Percentiles rank a stretch among this genome's conserved stretches.
Conservation (phyloP, 2,329 filamentous ascomycete genomes). For the Clarireedia monteithiana region DNA sequence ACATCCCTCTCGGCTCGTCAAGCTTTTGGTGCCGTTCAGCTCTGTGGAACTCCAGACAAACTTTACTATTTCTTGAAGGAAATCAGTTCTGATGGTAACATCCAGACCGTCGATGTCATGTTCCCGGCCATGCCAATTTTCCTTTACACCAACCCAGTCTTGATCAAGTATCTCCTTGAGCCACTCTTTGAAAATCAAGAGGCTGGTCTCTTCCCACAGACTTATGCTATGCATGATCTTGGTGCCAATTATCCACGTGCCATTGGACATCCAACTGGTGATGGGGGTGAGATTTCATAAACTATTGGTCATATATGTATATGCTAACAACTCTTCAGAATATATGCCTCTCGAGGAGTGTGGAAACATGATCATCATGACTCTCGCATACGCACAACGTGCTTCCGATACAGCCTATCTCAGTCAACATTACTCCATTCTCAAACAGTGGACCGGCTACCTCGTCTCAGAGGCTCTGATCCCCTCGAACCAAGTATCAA, state of each 20-base stretch:
- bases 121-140: slow-evolving; percentile 79
- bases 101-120: slow-evolving; percentile 83
- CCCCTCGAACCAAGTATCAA: slow-evolving; percentile 70
- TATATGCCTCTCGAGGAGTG: slow-evolving; percentile 74
- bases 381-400: slow-evolving; percentile 59
- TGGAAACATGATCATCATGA: slow-evolving; percentile 78
- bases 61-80: slow-evolving; percentile 81
- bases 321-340: slow-evolving; percentile 34
- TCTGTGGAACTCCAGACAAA: slow-evolving; percentile 59
- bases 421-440: slow-evolving; percentile 59
- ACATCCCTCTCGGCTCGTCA: slow-evolving; percentile 76
- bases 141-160: slow-evolving; percentile 65
- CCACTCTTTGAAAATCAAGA: slow-evolving; percentile 63
- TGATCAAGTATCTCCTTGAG: slow-evolving; percentile 52
- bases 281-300: slow-evolving; percentile 36
- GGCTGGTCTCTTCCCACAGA: slow-evolving; percentile 57
- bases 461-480: slow-evolving; percentile 66
- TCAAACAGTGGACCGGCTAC: slow-evolving; percentile 74
- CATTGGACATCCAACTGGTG: slow-evolving; percentile 59
- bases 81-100: slow-evolving; percentile 81
- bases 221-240: slow-evolving; percentile 67
- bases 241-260: slow-evolving; percentile 62
- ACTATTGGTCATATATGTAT: not conserved
- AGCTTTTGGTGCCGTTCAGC: slow-evolving; percentile 67
- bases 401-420: slow-evolving; percentile 48